These are phyloP conservation scores for Paraglomus occultum DNA, from an alignment of 192 early-diverging fungal species.

Conservation along the genomic window DNA sequence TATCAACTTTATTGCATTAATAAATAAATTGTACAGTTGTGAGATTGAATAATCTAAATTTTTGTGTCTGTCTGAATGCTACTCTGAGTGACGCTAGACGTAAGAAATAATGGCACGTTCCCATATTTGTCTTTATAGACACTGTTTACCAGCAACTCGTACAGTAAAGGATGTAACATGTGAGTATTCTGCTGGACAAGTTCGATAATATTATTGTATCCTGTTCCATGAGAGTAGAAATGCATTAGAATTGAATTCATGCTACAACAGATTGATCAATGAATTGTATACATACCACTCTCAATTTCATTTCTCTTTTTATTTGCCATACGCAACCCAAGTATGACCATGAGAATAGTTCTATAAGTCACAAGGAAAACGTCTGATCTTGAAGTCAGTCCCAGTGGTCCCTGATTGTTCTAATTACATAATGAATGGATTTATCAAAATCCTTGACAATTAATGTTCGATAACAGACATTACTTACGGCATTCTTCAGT, in stretches of 20 bases:
- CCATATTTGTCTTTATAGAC: too few relatives aligned
- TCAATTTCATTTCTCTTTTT: not conserved
- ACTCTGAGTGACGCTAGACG: too few relatives aligned
- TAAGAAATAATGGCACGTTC: too few relatives aligned
- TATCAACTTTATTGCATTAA: too few relatives aligned
- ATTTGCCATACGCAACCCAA: not conserved
- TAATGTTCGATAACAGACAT: not conserved
- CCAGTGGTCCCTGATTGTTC: constrained; percentile 6
- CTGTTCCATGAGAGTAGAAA: not conserved
- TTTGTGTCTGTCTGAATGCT: too few relatives aligned
- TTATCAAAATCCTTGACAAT: not conserved
- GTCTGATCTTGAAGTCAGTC: constrained; percentile 1
- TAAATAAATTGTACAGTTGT: too few relatives aligned
- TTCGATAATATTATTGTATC: not conserved
- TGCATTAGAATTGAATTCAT: not conserved
- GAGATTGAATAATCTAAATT: too few relatives aligned
- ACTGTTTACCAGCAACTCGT: not conserved
- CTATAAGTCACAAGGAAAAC: constrained; percentile 9
- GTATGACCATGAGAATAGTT: not conserved
- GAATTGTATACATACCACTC: not conserved
- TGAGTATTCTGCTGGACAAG: not conserved
- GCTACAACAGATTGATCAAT: not conserved
- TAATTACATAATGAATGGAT: not conserved
- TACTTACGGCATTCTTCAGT: not conserved
- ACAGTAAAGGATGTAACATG: constrained; percentile 21